These are phyloP conservation scores for Carex littledalei DNA, from an alignment of 176 grass and related monocot genomes.

Conservation along the genomic window DNA sequence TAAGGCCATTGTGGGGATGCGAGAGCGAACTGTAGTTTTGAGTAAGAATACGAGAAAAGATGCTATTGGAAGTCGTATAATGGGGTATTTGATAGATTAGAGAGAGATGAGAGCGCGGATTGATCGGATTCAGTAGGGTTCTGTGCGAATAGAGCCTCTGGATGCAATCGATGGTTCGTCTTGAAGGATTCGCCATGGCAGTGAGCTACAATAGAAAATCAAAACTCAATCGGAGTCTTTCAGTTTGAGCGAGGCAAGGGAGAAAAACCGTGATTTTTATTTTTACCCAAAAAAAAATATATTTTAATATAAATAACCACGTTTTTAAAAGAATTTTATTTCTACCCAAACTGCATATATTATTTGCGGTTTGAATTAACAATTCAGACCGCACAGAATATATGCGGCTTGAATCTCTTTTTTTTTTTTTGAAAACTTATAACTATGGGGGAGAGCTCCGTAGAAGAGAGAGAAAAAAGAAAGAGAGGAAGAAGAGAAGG, in stretches of 20 bases:
- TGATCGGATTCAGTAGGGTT: slow-evolving; percentile 1
- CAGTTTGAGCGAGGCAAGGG: not conserved
- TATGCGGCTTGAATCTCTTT: too few species aligned
- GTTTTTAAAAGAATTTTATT: too few species aligned
- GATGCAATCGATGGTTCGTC: slow-evolving; percentile 28
- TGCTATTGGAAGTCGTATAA: not conserved
- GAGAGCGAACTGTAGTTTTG: slow-evolving; percentile 15
- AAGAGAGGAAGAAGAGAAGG: too few species aligned
- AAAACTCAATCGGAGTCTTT: not conserved
- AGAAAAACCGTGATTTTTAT: too few species aligned
- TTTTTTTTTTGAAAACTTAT: too few species aligned
- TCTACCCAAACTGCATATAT: too few species aligned
- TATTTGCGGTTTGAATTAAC: too few species aligned
- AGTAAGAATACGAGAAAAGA: slow-evolving; percentile 16
- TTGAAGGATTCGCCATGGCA: slow-evolving; percentile 41
- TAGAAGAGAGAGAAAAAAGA: too few species aligned
- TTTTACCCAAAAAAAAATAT: too few species aligned
- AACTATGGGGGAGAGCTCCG: too few species aligned
- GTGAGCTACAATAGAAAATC: not conserved
- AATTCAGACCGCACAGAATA: too few species aligned
- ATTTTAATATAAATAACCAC: too few species aligned
- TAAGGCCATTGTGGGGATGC: not conserved
- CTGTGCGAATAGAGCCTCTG: slow-evolving; percentile 24
- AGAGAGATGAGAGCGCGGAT: not conserved
- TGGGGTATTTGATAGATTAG: slow-evolving; percentile 22